phyloP scores from a whole-genome alignment of 495 filamentous ascomycete species.

The Penicillium fimorum region DNA sequence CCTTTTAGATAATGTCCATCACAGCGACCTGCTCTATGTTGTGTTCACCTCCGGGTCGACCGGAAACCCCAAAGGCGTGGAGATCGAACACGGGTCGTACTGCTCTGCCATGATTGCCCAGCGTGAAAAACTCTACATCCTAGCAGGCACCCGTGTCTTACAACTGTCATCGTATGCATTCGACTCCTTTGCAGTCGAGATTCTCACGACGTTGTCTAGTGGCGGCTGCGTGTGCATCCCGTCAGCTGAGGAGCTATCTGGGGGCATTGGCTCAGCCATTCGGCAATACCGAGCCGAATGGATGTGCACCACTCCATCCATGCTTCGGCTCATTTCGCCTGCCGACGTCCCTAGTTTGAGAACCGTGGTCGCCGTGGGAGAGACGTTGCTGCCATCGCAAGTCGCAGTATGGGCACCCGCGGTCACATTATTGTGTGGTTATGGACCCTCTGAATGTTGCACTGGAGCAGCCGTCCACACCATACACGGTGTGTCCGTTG shows the following conservation, averaged over 20 bases:
- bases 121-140: neutral
- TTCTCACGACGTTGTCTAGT: neutral
- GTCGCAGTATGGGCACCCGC: neutral
- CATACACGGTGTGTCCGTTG: slow-evolving; percentile 22
- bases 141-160: neutral
- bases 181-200: slow-evolving; percentile 8
- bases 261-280: neutral
- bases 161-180: slow-evolving; percentile 4
- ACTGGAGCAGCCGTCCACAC: slow-evolving; percentile 4
- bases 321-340: slow-evolving; percentile 30
- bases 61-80: neutral
- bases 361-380: slow-evolving; percentile 42
- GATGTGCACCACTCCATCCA: slow-evolving; percentile 25
- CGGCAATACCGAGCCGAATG: neutral
- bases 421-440: slow-evolving; percentile 18
- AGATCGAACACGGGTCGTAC: neutral
- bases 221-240: slow-evolving; percentile 1
- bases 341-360: slow-evolving; percentile 37
- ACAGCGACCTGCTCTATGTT: neutral
- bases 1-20: neutral
- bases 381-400: slow-evolving; percentile 25
- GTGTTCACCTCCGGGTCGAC: neutral
- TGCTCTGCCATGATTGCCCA: neutral
- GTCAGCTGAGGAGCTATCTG: neutral
- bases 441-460: slow-evolving; percentile 48